Evolutionary conservation across 2,329 filamentous ascomycete species (phyloP).

Genomic region (Colletotrichum chlorophyti): DNA sequence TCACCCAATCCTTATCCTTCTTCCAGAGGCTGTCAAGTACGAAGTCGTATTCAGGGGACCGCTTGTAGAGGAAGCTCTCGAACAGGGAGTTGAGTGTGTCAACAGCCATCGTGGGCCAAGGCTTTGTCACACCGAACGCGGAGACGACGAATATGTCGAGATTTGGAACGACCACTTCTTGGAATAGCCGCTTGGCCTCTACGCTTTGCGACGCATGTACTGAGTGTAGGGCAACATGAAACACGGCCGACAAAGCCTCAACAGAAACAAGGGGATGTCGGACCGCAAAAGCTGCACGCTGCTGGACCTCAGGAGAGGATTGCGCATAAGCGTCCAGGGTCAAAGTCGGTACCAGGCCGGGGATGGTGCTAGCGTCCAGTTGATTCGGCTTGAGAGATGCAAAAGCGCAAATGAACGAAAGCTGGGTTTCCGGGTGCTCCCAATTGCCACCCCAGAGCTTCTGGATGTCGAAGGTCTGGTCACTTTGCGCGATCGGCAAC

Average conservation of each 20-base stretch:
- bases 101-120: slow-evolving; percentile 76
- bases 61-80: slow-evolving; percentile 82
- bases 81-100: slow-evolving; percentile 81
- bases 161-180: slow-evolving; percentile 74
- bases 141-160: slow-evolving; percentile 82
- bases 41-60: slow-evolving; percentile 80
- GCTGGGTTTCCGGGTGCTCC: slow-evolving; percentile 84
- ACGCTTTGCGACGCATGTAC: slow-evolving; percentile 66
- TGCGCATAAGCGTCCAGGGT: slow-evolving; percentile 63
- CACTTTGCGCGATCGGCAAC: slow-evolving; percentile 71
- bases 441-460: slow-evolving; percentile 89
- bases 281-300: slow-evolving; percentile 67
- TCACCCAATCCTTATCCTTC: slow-evolving; percentile 88
- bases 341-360: slow-evolving; percentile 80
- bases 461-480: slow-evolving; percentile 79
- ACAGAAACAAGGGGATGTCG: slow-evolving; percentile 89
- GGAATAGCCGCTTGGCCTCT: slow-evolving; percentile 70
- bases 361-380: slow-evolving; percentile 85
- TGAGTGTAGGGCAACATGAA: slow-evolving; percentile 68
- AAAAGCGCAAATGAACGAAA: slow-evolving; percentile 93
- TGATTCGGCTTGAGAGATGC: slow-evolving; percentile 76
- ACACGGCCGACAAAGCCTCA: slow-evolving; percentile 77
- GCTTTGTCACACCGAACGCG: slow-evolving; percentile 77
- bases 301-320: slow-evolving; percentile 55
- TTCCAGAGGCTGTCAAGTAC: slow-evolving; percentile 92